Conservation (phyloP, 352 stramenopile species). For the Pythium sukuiense region DNA sequence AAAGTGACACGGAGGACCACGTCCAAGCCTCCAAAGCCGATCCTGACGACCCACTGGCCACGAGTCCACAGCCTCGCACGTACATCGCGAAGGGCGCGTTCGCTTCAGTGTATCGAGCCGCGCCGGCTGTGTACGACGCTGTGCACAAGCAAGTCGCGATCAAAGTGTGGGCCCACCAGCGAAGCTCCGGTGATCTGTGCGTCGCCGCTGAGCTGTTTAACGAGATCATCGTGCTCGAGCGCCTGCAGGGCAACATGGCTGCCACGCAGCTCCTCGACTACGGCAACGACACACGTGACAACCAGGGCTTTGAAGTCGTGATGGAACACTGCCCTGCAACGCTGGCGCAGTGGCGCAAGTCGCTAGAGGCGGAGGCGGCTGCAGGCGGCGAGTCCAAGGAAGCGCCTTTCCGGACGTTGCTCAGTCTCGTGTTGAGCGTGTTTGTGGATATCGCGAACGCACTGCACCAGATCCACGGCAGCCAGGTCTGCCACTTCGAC, state of each 20-base stretch:
- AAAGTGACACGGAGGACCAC: slow-evolving; percentile 2
- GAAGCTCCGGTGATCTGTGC: slow-evolving; percentile 40
- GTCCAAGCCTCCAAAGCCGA: neutral
- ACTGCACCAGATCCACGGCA: slow-evolving; percentile 41
- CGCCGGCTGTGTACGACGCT: neutral
- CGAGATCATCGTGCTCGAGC: slow-evolving; percentile 52
- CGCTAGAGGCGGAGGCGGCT: slow-evolving; percentile 1
- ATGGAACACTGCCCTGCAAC: slow-evolving; percentile 62
- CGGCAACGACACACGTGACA: slow-evolving; percentile 39
- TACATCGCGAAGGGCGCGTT: slow-evolving; percentile 20
- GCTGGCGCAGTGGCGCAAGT: slow-evolving; percentile 44
- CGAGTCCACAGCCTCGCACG: neutral
- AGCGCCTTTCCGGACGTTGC: slow-evolving; percentile 39
- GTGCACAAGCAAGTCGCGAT: slow-evolving; percentile 33
- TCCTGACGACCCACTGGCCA: neutral
- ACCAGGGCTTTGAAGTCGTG: slow-evolving; percentile 51
- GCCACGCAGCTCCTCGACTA: slow-evolving; percentile 63
- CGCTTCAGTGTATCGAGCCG: slow-evolving; percentile 16
- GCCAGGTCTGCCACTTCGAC: slow-evolving; percentile 61
- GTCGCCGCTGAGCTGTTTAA: slow-evolving; percentile 48
- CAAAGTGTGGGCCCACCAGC: slow-evolving; percentile 54
- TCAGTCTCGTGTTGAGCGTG: slow-evolving; percentile 44
- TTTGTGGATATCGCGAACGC: slow-evolving; percentile 42
- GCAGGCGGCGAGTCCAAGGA: neutral
- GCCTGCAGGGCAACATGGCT: slow-evolving; percentile 43